These are phyloP conservation scores for Chlorella variabilis DNA, from an alignment of 163 green algal genomes.

Conservation along the genomic window DNA sequence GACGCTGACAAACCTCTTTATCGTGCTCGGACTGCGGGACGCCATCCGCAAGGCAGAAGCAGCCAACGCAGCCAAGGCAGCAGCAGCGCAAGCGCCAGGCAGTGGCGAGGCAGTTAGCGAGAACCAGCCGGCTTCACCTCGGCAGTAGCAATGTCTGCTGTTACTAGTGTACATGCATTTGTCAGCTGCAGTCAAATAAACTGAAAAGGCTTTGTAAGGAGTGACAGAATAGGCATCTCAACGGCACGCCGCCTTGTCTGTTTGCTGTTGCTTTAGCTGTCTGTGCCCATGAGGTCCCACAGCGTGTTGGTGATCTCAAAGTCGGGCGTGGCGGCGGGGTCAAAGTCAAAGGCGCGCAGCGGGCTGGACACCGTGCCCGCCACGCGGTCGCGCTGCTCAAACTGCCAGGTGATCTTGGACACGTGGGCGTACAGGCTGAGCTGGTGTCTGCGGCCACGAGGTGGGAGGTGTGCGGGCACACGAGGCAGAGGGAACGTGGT, in stretches of 20 bases:
- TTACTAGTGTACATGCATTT: neutral
- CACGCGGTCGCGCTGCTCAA: conserved; percentile 28
- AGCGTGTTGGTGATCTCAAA: conserved; percentile 42
- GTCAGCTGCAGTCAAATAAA: too few relatives aligned
- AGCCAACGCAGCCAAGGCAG: conserved; percentile 13
- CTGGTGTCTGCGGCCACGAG: conserved; percentile 35
- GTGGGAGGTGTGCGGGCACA: too few relatives aligned
- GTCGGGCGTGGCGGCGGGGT: neutral
- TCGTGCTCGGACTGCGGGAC: conserved; percentile 58
- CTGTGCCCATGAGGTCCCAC: conserved; percentile 47
- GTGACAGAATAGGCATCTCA: too few relatives aligned
- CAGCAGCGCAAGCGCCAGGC: conserved; percentile 3
- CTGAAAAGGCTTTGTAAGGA: too few relatives aligned
- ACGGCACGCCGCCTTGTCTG: too few relatives aligned
- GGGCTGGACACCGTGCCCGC: conserved; percentile 35
- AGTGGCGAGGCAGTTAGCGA: neutral
- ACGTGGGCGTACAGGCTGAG: conserved; percentile 52
- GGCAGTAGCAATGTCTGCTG: neutral
- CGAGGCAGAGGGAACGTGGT: too few relatives aligned
- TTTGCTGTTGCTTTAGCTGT: neutral
- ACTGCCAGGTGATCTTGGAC: conserved; percentile 51
- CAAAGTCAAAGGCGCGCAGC: conserved; percentile 43
- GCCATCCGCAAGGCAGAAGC: conserved; percentile 41
- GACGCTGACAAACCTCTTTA: conserved; percentile 97
- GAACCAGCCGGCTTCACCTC: neutral